Base-by-base conservation (phyloP, 176 grass and related monocot species). In the Thalia dealbata region DNA sequence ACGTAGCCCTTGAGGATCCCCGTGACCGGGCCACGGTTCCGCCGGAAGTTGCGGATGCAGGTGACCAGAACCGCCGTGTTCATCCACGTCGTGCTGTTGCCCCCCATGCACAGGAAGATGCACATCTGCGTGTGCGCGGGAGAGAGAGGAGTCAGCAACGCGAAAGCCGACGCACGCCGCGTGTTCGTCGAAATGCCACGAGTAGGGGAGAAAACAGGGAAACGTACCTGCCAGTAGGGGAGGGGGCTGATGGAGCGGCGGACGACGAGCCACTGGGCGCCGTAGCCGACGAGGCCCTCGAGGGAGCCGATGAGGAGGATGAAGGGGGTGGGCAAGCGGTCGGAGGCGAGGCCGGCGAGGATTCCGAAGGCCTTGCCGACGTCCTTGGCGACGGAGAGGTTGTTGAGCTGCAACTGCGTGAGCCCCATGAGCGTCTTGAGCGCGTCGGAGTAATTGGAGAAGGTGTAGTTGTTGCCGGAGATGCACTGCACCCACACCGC, bases 401-500 rank as follows among this genome's bases (percentile, higher is more conserved):
- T 91, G 76, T 99, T 99, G 41, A 99, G 83, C 78, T 99, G 82
- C 26, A 99, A 85, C 78, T 99, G 95, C 1, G 87, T 99, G 15
- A 99, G 83, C 6, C 83, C 90, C 95, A 99, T 93, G 21, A 99
- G 81, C 12, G 77, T 78, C 83, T 99, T 99, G 81, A 99, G 32
- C 25, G 83, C 82, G 81, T 81, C 67, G 25, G 95, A 93, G 85
- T 99, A 99, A 79, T 99, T 99, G 62, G 95, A 99, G 89, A 99
- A 99, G 70, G 95, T 85, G 87, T 99, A 99, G 87, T 99, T 99
- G 87, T 99, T 99, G 21, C 95, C 95, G 14, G 95, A 99, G 81
- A 99, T 88, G 83, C 95, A 99, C 81, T 99, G 95, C 70, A 99
- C 95, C 95, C 95, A 99, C 67, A 99, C 95, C 67, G 95, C 95